Evolutionary conservation across 495 filamentous ascomycete genomes (phyloP), one percentile per base, ranked within the genome.

Genomic region (Penicillium macrosclerotiorum): DNA sequence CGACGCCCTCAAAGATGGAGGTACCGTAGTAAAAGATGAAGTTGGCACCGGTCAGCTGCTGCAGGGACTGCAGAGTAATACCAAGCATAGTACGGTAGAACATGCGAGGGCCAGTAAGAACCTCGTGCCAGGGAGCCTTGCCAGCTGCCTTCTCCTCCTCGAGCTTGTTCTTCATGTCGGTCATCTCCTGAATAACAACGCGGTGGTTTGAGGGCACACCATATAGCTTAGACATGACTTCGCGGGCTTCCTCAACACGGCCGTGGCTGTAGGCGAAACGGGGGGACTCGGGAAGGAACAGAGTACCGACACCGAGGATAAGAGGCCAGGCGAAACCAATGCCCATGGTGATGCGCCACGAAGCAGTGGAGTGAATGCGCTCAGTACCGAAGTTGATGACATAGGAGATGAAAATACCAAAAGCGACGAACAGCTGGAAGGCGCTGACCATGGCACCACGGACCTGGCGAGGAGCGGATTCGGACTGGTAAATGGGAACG

Each of bases 391-490:
- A 93, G 67, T 93, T 90, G 75, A 92, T 76, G 65, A 86, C 82
- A 65, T 89, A 82, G 49, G 88, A 85, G 34, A 82, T 78, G 69
- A 89, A 89, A 67, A 92, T 93, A 52, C 89, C 89, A 45, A 90
- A 75, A 22, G 89, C 89, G 63, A 93, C 87, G 70, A 93, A 90
- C 17, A 94, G 78, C 71, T 94, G 89, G 73, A 94, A 93, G 31
- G 78, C 77, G 38, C 79, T 81, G 49, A 88, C 76, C 47, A 87
- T 76, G 38, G 84, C 72, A 61, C 83, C 84, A 49, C 85, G 80
- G 47, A 89, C 75, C 54, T 82, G 78, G 11, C 68, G 66, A 16
- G 83, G 83, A 38, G 77, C 79, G 34, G 81, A 84, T 62, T 89
- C 85, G 37, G 74, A 77, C 69, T 86, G 83, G 67, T 86, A 89